Percentiles rank a stretch among this genome's conserved stretches.
Conservation (phyloP, 2,329 filamentous ascomycete genomes). For the Geosmithia morbida region DNA sequence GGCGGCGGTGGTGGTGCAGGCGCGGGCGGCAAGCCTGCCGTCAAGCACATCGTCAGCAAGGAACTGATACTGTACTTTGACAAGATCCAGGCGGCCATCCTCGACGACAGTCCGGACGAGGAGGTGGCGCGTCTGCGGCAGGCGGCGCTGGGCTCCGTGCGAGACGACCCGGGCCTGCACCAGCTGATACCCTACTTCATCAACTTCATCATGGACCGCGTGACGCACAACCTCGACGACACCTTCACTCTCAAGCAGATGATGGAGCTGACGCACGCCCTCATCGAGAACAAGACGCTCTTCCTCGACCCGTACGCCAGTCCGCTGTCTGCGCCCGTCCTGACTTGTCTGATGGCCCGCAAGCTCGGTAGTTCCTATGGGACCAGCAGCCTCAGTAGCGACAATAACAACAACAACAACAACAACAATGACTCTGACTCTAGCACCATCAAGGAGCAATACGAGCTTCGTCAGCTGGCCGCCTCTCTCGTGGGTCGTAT, state of each 20-base stretch:
- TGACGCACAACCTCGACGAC: conserved; percentile 86
- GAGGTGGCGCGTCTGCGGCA: conserved; percentile 57
- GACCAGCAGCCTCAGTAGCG: conserved; percentile 16
- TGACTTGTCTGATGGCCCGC: conserved; percentile 75
- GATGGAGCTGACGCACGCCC: conserved; percentile 76
- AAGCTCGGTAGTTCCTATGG: conserved; percentile 47
- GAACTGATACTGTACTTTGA: conserved; percentile 96
- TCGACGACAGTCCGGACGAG: conserved; percentile 79
- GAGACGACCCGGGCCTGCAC: conserved; percentile 82
- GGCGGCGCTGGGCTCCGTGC: conserved; percentile 72
- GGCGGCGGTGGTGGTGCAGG: background rate
- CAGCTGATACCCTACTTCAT: conserved; percentile 95
- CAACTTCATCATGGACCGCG: conserved; percentile 88
- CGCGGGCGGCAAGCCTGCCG: conserved; percentile 51
- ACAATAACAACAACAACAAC: conserved; percentile 5
- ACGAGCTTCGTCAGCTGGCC: conserved; percentile 70
- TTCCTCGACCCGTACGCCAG: conserved; percentile 51
- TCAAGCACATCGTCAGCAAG: conserved; percentile 93
- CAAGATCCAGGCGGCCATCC: conserved; percentile 76
- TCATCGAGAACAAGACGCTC: conserved; percentile 71
- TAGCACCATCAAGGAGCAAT: conserved; percentile 48
- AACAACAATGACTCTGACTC: no score
- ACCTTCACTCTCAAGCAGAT: conserved; percentile 80
- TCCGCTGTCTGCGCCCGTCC: conserved; percentile 65
- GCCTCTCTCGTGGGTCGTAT: conserved; percentile 71